Conservation (phyloP, 2,329 filamentous ascomycete species). For the Metarhizium brunneum region DNA sequence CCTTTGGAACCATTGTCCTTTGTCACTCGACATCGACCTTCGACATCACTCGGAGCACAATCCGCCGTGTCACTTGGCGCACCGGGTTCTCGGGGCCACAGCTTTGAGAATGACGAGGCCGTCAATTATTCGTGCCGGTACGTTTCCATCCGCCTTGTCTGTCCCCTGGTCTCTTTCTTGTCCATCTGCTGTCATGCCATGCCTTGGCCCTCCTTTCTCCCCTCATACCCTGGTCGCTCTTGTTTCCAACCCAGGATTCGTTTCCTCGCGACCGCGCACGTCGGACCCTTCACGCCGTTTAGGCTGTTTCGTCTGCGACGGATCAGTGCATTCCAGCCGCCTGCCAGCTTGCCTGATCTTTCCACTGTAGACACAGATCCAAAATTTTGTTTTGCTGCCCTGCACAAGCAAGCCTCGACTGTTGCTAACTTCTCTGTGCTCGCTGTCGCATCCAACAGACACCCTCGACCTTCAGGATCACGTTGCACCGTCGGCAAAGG, state of each 20-base stretch:
- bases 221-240: not conserved
- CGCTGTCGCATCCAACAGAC: constrained; percentile 42
- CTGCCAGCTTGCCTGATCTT: not conserved
- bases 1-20: not conserved
- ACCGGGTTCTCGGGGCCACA: not conserved
- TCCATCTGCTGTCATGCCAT: not conserved
- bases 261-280: constrained; percentile 5
- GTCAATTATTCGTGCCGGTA: constrained; percentile 52
- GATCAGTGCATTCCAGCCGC: constrained; percentile 16
- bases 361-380: not conserved
- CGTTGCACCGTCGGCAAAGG: constrained; percentile 72
- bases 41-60: not conserved
- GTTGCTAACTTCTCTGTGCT: constrained; percentile 4
- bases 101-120: constrained; percentile 43
- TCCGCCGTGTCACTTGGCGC: not conserved
- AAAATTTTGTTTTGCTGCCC: not conserved
- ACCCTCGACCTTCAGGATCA: constrained; percentile 91
- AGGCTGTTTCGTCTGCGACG: not conserved
- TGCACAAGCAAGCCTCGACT: constrained; percentile 2
- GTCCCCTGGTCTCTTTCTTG: not conserved
- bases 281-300: not conserved
- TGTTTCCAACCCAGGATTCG: constrained; percentile 6
- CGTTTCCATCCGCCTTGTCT: constrained; percentile 23
- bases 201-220: not conserved
- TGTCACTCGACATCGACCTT: not conserved